Conservation (phyloP, 345 rosid genomes). For the Kandelia obovata region DNA sequence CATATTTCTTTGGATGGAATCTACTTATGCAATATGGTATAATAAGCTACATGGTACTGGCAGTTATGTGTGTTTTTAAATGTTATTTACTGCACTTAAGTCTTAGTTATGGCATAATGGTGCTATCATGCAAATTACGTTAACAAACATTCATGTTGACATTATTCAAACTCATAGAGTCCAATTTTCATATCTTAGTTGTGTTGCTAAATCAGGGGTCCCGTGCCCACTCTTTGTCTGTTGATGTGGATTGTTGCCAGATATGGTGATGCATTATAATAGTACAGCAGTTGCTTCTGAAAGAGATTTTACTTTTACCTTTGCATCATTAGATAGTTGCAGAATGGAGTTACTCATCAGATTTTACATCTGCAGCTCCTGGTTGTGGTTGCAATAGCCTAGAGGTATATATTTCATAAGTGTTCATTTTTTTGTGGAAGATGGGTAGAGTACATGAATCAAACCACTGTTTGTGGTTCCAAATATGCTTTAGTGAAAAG, state of each 20-base stretch:
- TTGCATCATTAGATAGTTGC: not conserved
- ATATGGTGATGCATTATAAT: no score
- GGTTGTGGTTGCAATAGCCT: no score
- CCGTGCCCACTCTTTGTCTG: not conserved
- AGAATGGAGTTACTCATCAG: not conserved
- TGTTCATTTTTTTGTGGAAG: no score
- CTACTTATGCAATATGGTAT: not conserved
- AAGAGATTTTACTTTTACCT: not conserved
- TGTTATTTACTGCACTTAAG: not conserved
- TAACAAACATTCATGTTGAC: not conserved
- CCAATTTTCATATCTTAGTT: not conserved
- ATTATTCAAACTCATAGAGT: not conserved
- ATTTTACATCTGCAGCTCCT: no score
- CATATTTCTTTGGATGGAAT: not conserved
- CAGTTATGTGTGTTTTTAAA: not conserved
- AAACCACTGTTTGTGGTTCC: no score
- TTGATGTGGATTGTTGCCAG: no score
- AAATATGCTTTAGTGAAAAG: no score
- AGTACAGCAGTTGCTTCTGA: no score
- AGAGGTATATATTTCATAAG: no score
- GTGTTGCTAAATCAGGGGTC: not conserved
- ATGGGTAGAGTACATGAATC: no score
- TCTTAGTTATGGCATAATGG: no score
- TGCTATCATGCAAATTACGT: no score
- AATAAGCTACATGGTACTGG: not conserved